phyloP scores from a whole-genome alignment of 2,329 filamentous ascomycete genomes.

The Alternaria ventricosa region DNA sequence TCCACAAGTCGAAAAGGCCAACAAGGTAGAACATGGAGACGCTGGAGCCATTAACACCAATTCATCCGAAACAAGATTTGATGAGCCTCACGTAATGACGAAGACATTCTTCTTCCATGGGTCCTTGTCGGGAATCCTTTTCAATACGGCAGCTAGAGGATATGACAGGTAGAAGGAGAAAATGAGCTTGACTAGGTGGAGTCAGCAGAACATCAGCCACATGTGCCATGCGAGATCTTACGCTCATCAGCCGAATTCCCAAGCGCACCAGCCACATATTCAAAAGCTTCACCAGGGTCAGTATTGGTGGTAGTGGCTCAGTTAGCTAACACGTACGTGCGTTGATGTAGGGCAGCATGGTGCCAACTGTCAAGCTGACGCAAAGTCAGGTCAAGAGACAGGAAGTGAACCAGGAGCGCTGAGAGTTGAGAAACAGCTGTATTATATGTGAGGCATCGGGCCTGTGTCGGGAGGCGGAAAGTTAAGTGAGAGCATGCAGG shows the following conservation, averaged over 20 bases:
- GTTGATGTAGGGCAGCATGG: constrained; percentile 71
- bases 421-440: neutral
- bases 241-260: constrained; percentile 71
- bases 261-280: constrained; percentile 62
- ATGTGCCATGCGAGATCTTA: constrained; percentile 45
- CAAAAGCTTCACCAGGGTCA: constrained; percentile 60
- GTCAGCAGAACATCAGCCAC: constrained; percentile 11
- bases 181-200: constrained; percentile 85
- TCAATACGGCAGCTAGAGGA: constrained; percentile 85
- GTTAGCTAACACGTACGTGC: constrained; percentile 55
- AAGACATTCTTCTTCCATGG: constrained; percentile 89
- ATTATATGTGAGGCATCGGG: constrained; percentile 20
- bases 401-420: neutral
- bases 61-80: neutral
- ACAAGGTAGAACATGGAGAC: constrained; percentile 89
- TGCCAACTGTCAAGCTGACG: constrained; percentile 7
- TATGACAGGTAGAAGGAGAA: constrained; percentile 91
- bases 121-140: constrained; percentile 84
- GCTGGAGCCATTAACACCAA: constrained; percentile 50
- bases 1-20: constrained; percentile 92
- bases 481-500: neutral
- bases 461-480: constrained; percentile 17
- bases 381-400: neutral
- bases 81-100: constrained; percentile 69
- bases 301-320: neutral